A percentile compares a stretch with the other conserved stretches of the same genome.
Evolutionary conservation across 768 basidiomycete species (phyloP).

Genomic region (Bullera alba): DNA sequence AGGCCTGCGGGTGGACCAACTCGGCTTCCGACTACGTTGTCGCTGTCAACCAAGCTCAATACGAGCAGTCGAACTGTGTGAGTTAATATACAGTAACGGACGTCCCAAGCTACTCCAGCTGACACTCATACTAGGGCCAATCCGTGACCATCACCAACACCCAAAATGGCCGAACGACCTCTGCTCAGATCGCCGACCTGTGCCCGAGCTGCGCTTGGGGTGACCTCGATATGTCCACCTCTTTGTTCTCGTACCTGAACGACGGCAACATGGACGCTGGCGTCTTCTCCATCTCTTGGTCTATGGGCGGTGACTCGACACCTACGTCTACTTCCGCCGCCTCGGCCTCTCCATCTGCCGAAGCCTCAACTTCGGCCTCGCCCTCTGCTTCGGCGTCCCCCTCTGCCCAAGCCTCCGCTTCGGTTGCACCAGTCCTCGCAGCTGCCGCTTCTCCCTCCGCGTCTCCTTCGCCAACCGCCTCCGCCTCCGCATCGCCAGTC

Average conservation of each 20-base stretch:
- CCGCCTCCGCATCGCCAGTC: no score
- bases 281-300: conserved; percentile 34
- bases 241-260: conserved; percentile 18
- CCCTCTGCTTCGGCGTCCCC: no score
- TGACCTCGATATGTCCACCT: conserved; percentile 35
- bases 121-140: conserved; percentile 38
- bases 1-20: conserved; percentile 19
- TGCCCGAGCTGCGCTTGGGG: conserved; percentile 39
- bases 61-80: conserved; percentile 16
- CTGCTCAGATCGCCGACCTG: conserved; percentile 31
- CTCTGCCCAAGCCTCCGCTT: no score
- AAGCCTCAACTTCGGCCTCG: no score
- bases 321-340: no score
- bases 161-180: conserved; percentile 31
- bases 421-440: no score
- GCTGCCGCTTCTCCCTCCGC: no score
- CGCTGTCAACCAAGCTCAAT: conserved; percentile 32
- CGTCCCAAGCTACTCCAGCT: no score
- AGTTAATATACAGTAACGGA: no score
- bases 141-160: conserved; percentile 33
- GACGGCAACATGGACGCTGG: conserved; percentile 23
- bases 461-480: no score
- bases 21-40: conserved; percentile 32
- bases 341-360: no score
- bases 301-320: no score